Percentiles rank a stretch among this genome's conserved stretches.
These are phyloP conservation scores for Stentor coeruleus DNA, from an alignment of 73 alveolate genomes.

Conservation along the genomic window DNA sequence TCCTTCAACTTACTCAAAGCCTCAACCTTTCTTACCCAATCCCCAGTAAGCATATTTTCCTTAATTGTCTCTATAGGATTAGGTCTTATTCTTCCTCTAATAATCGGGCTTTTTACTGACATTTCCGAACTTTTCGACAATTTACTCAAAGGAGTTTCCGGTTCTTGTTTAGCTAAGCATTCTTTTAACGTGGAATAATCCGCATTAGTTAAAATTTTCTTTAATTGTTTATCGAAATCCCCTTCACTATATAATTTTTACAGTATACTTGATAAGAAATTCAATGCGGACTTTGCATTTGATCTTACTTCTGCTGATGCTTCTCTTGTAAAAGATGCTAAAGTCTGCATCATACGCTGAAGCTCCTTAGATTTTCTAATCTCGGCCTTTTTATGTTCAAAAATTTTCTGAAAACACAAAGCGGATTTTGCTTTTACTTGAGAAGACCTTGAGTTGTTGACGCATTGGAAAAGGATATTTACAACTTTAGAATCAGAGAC, in stretches of 20 bases:
- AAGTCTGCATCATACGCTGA: neutral
- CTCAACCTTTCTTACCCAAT: conserved; percentile 18
- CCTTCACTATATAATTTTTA: neutral
- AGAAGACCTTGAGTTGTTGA: conserved; percentile 1
- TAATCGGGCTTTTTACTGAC: neutral
- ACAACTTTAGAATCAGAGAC: conserved; percentile 25
- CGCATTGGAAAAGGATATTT: neutral
- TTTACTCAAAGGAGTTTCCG: conserved; percentile 10
- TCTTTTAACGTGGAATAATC: neutral
- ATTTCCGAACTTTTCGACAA: neutral
- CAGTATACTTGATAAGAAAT: neutral
- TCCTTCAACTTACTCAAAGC: conserved; percentile 14
- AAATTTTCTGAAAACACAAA: neutral
- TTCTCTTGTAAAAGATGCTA: conserved; percentile 8
- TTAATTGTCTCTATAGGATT: conserved; percentile 1
- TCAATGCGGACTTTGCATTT: conserved; percentile 1
- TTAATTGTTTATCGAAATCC: conserved; percentile 4
- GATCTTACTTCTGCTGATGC: conserved; percentile 27
- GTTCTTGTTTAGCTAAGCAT: neutral
- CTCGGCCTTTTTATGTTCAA: neutral
- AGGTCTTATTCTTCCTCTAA: neutral
- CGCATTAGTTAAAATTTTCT: neutral
- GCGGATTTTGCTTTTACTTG: conserved; percentile 19
- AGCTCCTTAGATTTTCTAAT: conserved; percentile 7
- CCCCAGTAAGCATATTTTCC: neutral